A percentile compares a stretch with the other conserved stretches of the same genome.
Evolutionary conservation across 495 filamentous ascomycete genomes (phyloP).

Genomic region (Lasiosphaeriaceae sp.): DNA sequence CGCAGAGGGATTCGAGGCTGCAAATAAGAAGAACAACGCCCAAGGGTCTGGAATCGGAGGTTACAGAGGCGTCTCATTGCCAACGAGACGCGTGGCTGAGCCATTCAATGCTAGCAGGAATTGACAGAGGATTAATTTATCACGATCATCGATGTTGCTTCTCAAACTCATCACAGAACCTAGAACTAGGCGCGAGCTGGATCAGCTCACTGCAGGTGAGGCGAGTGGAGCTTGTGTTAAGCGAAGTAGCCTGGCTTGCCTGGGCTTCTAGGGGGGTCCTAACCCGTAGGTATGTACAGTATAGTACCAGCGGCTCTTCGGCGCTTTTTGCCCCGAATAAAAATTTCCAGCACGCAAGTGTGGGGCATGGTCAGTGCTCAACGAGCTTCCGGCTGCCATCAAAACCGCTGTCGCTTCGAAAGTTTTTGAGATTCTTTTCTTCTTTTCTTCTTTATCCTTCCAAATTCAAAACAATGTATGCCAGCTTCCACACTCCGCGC

Average conservation of each 20-base stretch:
- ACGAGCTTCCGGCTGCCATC: background rate
- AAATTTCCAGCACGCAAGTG: background rate
- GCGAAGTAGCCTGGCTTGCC: too few species aligned
- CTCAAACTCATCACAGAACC: too few species aligned
- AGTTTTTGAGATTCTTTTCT: conserved; percentile 32
- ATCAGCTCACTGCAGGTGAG: too few species aligned
- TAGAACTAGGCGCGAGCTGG: too few species aligned
- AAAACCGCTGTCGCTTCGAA: conserved; percentile 15
- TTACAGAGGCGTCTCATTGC: conserved; percentile 22
- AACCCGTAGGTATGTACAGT: too few species aligned
- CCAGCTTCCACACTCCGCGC: conserved; percentile 18
- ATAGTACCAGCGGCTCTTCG: too few species aligned
- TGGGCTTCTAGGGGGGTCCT: background rate
- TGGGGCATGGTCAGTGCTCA: conserved; percentile 9
- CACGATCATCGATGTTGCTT: too few species aligned
- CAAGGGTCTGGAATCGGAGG: background rate
- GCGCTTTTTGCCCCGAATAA: background rate
- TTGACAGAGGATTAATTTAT: too few species aligned
- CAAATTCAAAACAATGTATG: conserved; percentile 92
- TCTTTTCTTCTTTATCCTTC: conserved; percentile 77
- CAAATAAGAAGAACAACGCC: too few species aligned
- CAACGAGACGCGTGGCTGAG: conserved; percentile 18
- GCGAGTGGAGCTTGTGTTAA: too few species aligned
- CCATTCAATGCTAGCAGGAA: conserved; percentile 14
- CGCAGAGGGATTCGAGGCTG: background rate